Percentiles rank a stretch among this genome's conserved stretches.
Evolutionary conservation across 495 filamentous ascomycete species (phyloP).

Genomic region (Aspergillus conjunctus): DNA sequence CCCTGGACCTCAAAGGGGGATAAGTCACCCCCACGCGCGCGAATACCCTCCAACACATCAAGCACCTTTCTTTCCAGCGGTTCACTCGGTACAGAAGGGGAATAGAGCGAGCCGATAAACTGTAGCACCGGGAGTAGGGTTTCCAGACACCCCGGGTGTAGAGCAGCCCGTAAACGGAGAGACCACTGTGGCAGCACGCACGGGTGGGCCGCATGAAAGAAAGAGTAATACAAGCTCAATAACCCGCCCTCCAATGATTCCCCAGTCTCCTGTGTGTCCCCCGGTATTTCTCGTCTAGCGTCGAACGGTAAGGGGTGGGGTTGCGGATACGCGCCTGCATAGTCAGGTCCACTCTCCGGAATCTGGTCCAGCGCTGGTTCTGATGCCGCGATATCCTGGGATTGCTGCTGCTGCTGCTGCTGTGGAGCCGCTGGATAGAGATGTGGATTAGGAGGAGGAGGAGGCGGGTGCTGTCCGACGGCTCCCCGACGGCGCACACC

Average conservation of each 20-base stretch:
- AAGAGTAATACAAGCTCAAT: constrained; percentile 32
- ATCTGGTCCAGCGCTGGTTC: background rate
- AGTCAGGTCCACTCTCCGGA: background rate
- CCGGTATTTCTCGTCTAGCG: background rate
- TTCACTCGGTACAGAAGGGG: constrained; percentile 40
- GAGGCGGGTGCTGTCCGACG: background rate
- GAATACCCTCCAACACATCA: constrained; percentile 54
- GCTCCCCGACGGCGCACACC: constrained; percentile 13
- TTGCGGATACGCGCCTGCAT: background rate
- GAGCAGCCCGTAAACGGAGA: constrained; percentile 25
- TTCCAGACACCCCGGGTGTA: constrained; percentile 2
- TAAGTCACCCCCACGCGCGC: constrained; percentile 52
- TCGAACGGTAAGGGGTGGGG: background rate
- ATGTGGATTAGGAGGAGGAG: background rate
- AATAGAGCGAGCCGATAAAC: constrained; percentile 8
- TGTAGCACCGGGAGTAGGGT: background rate
- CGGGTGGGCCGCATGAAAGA: constrained; percentile 49
- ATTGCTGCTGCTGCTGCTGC: background rate
- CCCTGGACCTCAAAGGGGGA: constrained; percentile 52
- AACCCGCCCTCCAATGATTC: constrained; percentile 33
- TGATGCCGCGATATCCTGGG: background rate
- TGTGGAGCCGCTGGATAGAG: background rate
- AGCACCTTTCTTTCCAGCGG: constrained; percentile 67
- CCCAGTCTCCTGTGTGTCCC: constrained; percentile 34
- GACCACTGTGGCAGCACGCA: constrained; percentile 26